Conservation (phyloP, 805 yeast species). For the Metschnikowia arizonensis region DNA sequence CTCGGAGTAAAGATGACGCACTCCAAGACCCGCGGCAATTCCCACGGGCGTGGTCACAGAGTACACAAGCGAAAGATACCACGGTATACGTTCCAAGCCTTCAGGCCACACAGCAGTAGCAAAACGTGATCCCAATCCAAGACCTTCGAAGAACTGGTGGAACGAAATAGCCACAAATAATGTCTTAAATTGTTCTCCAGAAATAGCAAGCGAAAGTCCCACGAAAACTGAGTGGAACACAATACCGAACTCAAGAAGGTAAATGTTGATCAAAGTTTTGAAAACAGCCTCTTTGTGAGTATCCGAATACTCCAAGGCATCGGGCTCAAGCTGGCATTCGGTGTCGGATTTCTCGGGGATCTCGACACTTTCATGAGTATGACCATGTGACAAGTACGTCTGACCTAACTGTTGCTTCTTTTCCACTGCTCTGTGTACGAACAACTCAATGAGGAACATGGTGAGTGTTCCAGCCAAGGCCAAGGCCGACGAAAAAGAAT, state of each 20-base stretch:
- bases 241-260: constrained; percentile 29
- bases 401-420: constrained; percentile 1
- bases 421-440: constrained; percentile 12
- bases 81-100: constrained; percentile 14
- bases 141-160: constrained; percentile 34
- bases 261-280: constrained; percentile 12
- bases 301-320: background rate
- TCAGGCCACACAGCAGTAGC: constrained; percentile 27
- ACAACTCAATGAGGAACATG: constrained; percentile 29
- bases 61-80: constrained; percentile 17
- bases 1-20: constrained; percentile 57
- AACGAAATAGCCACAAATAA: constrained; percentile 28
- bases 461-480: constrained; percentile 28
- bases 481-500: constrained; percentile 33
- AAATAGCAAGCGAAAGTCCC: constrained; percentile 31
- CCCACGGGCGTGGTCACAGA: constrained; percentile 65
- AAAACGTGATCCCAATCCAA: constrained; percentile 31
- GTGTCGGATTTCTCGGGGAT: background rate
- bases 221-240: constrained; percentile 34
- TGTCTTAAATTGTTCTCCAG: constrained; percentile 28
- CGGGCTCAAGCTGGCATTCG: background rate
- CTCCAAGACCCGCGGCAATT: constrained; percentile 75
- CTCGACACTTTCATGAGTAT: background rate
- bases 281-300: constrained; percentile 11
- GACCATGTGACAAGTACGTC: background rate